Conservation (phyloP, 2,329 filamentous ascomycete genomes). For the Beauveria medogensis region DNA sequence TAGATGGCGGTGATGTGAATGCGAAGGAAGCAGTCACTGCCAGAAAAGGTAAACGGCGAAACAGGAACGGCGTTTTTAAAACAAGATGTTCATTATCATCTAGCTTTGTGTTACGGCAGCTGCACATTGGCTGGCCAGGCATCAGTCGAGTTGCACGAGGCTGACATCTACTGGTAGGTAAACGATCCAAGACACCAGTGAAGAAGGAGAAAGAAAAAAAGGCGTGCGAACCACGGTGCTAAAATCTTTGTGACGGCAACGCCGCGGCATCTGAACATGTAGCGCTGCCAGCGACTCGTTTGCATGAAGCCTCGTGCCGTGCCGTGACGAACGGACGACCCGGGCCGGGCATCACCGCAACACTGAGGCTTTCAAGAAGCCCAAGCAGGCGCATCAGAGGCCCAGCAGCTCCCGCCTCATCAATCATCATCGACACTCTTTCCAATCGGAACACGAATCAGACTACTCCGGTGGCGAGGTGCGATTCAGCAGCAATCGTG, state of each 20-base stretch:
- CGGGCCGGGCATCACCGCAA: too few relatives aligned
- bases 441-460: too few relatives aligned
- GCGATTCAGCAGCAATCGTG: too few relatives aligned
- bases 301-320: not conserved
- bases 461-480: too few relatives aligned
- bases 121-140: not conserved
- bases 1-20: too few relatives aligned
- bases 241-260: not conserved
- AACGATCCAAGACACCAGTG: not conserved
- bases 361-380: too few relatives aligned
- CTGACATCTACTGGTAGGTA: not conserved
- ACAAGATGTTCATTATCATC: not conserved
- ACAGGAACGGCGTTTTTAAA: not conserved
- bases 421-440: too few relatives aligned
- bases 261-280: not conserved
- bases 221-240: not conserved
- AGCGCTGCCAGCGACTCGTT: not conserved
- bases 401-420: too few relatives aligned
- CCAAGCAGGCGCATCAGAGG: too few relatives aligned
- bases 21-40: too few relatives aligned
- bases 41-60: not conserved
- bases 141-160: not conserved
- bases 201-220: not conserved
- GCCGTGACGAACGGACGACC: not conserved
- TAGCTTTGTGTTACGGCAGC: not conserved